Conservation (phyloP, 805 yeast species). For the Candida ponderosae region DNA sequence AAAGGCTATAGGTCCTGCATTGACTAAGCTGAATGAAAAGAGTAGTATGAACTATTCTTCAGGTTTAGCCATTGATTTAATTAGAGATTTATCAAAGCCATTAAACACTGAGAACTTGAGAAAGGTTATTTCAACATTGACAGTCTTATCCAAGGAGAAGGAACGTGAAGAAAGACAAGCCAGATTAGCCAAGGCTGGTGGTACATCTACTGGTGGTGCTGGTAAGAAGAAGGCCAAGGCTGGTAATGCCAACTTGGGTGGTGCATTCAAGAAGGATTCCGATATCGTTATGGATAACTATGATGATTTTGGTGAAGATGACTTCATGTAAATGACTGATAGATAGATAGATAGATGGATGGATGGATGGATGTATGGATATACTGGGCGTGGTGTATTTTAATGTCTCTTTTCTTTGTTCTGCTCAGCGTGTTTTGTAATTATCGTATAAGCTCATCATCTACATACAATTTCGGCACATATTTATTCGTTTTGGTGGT, state of each 20-base stretch:
- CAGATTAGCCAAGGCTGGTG: slow-evolving; percentile 73
- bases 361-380: too few relatives aligned
- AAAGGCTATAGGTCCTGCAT: slow-evolving; percentile 57
- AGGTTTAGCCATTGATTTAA: slow-evolving; percentile 71
- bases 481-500: too few relatives aligned
- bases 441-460: too few relatives aligned
- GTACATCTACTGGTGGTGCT: slow-evolving; percentile 86
- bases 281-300: slow-evolving; percentile 45
- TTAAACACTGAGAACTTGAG: slow-evolving; percentile 73
- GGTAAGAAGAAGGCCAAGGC: slow-evolving; percentile 93
- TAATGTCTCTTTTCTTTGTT: too few relatives aligned
- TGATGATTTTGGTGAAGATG: slow-evolving; percentile 68
- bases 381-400: too few relatives aligned
- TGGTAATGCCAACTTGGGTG: slow-evolving; percentile 57
- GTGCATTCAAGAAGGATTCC: slow-evolving; percentile 57
- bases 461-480: too few relatives aligned
- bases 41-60: slow-evolving; percentile 65
- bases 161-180: slow-evolving; percentile 86
- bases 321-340: slow-evolving; percentile 62
- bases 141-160: slow-evolving; percentile 75
- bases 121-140: slow-evolving; percentile 79
- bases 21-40: slow-evolving; percentile 52
- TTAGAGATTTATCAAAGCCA: slow-evolving; percentile 80
- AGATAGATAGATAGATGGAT: too few relatives aligned
- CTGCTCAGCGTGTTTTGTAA: too few relatives aligned